A percentile compares a stretch with the other conserved stretches of the same genome.
Evolutionary conservation across 768 basidiomycete species (phyloP).

Genomic region (Leccinum longicurvipes): DNA sequence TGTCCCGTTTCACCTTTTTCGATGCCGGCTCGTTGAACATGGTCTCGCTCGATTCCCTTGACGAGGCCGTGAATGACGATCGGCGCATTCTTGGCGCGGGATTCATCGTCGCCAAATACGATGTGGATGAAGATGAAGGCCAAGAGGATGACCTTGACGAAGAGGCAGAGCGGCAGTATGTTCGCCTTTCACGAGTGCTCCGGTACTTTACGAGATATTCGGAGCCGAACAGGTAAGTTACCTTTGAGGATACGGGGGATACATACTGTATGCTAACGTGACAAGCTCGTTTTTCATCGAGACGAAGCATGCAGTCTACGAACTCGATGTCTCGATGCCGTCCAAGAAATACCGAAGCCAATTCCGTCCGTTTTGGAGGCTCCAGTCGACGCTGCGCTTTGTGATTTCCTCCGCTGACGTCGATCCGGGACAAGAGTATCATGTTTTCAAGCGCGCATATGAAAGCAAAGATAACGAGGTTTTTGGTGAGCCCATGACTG

Average conservation of each 20-base stretch:
- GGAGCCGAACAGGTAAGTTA: constrained; percentile 47
- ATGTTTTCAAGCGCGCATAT: constrained; percentile 37
- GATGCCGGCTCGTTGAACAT: constrained; percentile 47
- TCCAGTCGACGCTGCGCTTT: constrained; percentile 50
- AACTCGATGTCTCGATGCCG: constrained; percentile 41
- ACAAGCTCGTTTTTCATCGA: constrained; percentile 63
- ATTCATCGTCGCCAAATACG: constrained; percentile 42
- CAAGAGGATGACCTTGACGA: constrained; percentile 49
- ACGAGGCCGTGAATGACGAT: constrained; percentile 26
- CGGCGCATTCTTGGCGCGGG: constrained; percentile 56
- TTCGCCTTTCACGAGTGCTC: constrained; percentile 48
- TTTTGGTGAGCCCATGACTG: constrained; percentile 14
- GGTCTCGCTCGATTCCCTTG: constrained; percentile 29
- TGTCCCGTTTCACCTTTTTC: constrained; percentile 60
- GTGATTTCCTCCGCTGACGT: constrained; percentile 33
- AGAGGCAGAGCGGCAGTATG: constrained; percentile 33
- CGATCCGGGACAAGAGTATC: constrained; percentile 29
- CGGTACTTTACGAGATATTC: constrained; percentile 51
- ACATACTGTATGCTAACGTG: background rate
- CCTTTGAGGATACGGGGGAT: constrained; percentile 1
- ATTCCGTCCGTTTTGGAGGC: constrained; percentile 48
- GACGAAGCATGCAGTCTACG: constrained; percentile 63
- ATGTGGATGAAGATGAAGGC: constrained; percentile 59
- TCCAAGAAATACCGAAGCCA: constrained; percentile 39
- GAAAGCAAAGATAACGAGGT: constrained; percentile 10